Evolutionary conservation across 2,329 filamentous ascomycete species (phyloP), one percentile per base, ranked within the genome.

Genomic region (Aspergillus novofumigatus): DNA sequence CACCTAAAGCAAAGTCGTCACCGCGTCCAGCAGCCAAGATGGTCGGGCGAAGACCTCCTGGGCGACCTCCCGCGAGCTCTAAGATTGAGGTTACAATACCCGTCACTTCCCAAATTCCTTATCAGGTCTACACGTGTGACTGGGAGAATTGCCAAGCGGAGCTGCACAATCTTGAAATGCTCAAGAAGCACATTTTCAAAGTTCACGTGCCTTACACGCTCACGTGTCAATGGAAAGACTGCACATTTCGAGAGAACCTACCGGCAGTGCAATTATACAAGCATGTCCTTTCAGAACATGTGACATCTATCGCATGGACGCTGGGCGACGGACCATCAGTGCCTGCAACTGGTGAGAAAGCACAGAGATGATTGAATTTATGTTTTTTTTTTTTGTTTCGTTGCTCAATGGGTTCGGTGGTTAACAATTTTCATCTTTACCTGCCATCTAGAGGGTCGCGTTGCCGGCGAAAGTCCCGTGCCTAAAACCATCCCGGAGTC

Each of bases 121-220:
- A 72, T 52, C 66, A 61, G 50, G 76, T 82, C 5, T 88, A 80
- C 66, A 75, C 77, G 54, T 89, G 86, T 69, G 69, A 75, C 45
- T 88, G 85, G 86, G 70, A 78, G 52, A 69, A 72, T 1, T 89
- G 86, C 66, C 69, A 71, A 3, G 80, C 82, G 0, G 78, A 86
- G 60, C 72, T 88, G 4, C 86, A 88, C 69, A 88, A 87, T 62
- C 69, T 87, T 14, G 79, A 81, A 8, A 83, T 81, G 0, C 72
- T 88, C 5, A 80, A 80, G 59, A 83, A 82, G 56, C 86, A 89
- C 67, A 70, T 86, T 5, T 67, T 76, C 52, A 86, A 84, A 63
- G 69, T 82, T 3, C 86, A 88, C 56, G 62, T 73, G 2, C 68
- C 72, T 2, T 58, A 67, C 52, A 59, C 65, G 17, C 65, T 70